A percentile compares a stretch with the other conserved stretches of the same genome.
These are phyloP conservation scores for Globisporangium megalacanthum DNA, from an alignment of 352 stramenopile genomes.

Conservation along the genomic window DNA sequence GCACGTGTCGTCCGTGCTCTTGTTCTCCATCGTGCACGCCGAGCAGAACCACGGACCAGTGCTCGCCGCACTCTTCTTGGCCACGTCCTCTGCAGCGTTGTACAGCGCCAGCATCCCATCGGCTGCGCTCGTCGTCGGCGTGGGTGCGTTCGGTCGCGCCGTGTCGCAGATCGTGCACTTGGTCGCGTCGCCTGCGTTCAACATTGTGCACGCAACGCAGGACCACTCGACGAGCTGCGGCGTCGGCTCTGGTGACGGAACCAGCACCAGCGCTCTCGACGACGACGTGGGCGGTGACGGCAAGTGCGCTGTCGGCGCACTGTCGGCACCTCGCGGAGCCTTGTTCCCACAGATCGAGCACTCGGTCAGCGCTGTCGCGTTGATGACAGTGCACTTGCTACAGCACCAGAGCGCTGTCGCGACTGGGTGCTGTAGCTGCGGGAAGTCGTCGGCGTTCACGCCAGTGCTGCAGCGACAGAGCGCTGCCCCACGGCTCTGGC, in stretches of 20 bases:
- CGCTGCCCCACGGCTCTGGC: constrained; percentile 40
- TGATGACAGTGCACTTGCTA: constrained; percentile 80
- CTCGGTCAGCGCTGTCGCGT: constrained; percentile 36
- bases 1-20: constrained; percentile 38
- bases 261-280: constrained; percentile 39
- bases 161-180: constrained; percentile 81
- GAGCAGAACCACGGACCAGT: constrained; percentile 40
- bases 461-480: constrained; percentile 48
- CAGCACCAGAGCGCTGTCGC: constrained; percentile 65
- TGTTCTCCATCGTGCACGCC: constrained; percentile 83
- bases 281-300: constrained; percentile 21
- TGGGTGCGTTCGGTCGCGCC: constrained; percentile 17
- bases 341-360: constrained; percentile 66
- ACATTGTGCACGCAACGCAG: constrained; percentile 73
- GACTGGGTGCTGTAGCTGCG: constrained; percentile 29
- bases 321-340: constrained; percentile 18
- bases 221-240: constrained; percentile 43
- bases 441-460: constrained; percentile 32
- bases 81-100: constrained; percentile 49
- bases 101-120: constrained; percentile 67
- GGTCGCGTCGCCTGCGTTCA: constrained; percentile 43
- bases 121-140: constrained; percentile 23
- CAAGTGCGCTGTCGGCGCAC: background rate
- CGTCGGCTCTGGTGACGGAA: constrained; percentile 18
- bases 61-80: constrained; percentile 18